A percentile compares a stretch with the other conserved stretches of the same genome.
Evolutionary conservation across 305 asterid species (phyloP).

Genomic region (Rubia balearica): DNA sequence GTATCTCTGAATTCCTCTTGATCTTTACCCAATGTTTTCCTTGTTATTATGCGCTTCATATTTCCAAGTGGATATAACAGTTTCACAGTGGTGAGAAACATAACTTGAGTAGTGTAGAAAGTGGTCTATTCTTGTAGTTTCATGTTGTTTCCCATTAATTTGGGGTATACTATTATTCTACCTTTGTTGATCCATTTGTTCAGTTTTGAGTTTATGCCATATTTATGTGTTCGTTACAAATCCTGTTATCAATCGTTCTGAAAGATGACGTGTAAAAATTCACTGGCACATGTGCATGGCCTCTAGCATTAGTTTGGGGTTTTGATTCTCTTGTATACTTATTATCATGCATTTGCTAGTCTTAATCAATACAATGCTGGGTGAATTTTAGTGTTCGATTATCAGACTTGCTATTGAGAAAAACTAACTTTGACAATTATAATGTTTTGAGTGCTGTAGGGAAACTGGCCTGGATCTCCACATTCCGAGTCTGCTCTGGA

Average conservation of each 20-base stretch:
- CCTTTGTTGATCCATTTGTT: background rate
- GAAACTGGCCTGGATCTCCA: conserved; percentile 67
- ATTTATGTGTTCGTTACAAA: background rate
- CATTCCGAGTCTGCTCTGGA: conserved; percentile 39
- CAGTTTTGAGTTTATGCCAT: background rate
- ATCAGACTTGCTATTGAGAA: background rate
- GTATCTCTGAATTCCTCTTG: background rate
- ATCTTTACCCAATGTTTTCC: background rate
- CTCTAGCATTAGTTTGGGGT: background rate
- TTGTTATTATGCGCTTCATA: background rate
- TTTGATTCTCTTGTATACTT: background rate
- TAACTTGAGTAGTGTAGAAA: background rate
- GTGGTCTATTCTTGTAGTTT: background rate
- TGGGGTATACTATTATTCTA: background rate
- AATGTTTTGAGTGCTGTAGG: conserved; percentile 40
- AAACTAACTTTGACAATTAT: background rate
- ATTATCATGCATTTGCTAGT: background rate
- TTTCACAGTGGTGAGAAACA: background rate
- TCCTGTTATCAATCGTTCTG: background rate
- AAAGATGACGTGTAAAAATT: background rate
- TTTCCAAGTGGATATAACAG: background rate
- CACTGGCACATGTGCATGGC: background rate
- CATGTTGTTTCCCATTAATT: background rate
- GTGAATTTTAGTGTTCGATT: background rate
- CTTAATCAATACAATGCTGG: background rate